Conservation (phyloP, 371 early-diverging fungal species). For the Lichtheimia ornata region DNA sequence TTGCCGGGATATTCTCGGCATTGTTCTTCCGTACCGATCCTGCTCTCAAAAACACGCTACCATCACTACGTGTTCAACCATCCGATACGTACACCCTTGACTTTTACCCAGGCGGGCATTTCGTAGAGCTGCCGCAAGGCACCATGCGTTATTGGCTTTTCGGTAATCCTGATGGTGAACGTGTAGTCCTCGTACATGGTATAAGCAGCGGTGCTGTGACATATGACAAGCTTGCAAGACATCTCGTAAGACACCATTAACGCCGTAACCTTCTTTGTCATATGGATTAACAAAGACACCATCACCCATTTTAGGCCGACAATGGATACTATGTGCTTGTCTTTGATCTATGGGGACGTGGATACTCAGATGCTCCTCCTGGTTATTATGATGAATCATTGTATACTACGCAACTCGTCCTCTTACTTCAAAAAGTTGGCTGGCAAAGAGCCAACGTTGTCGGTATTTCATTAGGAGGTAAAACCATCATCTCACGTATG, state of each 20-base stretch:
- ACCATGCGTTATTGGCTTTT: slow-evolving; percentile 57
- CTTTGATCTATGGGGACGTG: slow-evolving; percentile 61
- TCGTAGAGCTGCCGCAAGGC: slow-evolving; percentile 43
- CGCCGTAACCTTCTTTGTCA: too few species aligned
- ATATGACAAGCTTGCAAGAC: slow-evolving; percentile 31
- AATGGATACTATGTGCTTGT: slow-evolving; percentile 50
- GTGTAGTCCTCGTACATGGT: slow-evolving; percentile 61
- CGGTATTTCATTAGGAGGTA: slow-evolving; percentile 57
- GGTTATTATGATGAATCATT: slow-evolving; percentile 42
- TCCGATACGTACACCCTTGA: slow-evolving; percentile 28
- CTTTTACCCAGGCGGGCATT: slow-evolving; percentile 41
- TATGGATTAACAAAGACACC: too few species aligned
- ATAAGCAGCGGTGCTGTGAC: slow-evolving; percentile 39
- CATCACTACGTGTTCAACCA: slow-evolving; percentile 34
- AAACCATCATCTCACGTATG: background rate
- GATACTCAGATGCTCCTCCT: slow-evolving; percentile 54
- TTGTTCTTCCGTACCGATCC: too few species aligned
- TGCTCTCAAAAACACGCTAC: slow-evolving; percentile 16
- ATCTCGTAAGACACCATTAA: slow-evolving; percentile 20
- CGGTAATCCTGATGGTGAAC: slow-evolving; percentile 50
- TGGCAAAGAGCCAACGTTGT: slow-evolving; percentile 49
- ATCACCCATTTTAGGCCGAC: slow-evolving; percentile 26
- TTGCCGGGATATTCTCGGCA: too few species aligned
- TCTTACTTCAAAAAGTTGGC: slow-evolving; percentile 55
- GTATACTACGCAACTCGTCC: slow-evolving; percentile 49